phyloP scores from a whole-genome alignment of 78 protist genomes.

The Isochrysis galbana region DNA sequence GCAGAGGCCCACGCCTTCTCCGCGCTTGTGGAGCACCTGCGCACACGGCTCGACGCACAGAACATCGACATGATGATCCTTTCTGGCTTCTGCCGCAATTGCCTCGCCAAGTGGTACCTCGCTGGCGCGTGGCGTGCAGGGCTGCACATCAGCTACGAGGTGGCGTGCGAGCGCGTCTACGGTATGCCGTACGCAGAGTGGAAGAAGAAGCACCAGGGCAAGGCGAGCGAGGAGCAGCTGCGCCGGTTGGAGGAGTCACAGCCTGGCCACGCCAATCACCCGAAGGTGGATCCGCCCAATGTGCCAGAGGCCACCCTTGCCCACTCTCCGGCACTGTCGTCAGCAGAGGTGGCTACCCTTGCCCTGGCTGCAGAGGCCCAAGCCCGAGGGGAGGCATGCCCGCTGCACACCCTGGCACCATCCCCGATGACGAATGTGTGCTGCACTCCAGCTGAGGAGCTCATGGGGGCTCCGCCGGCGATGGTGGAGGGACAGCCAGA shows the following conservation, averaged over 20 bases:
- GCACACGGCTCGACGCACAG: conserved; percentile 14
- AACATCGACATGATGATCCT: conserved; percentile 49
- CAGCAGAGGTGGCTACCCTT: too few relatives aligned
- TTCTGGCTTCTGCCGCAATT: conserved; percentile 45
- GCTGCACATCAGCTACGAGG: not conserved
- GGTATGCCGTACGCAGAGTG: conserved; percentile 41
- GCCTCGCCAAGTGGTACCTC: conserved; percentile 34
- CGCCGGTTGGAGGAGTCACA: not conserved
- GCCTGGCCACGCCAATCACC: conserved; percentile 13
- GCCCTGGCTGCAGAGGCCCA: too few relatives aligned
- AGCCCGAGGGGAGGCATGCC: too few relatives aligned
- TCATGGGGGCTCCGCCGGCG: too few relatives aligned
- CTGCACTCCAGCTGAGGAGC: not conserved
- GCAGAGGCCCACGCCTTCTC: conserved; percentile 42
- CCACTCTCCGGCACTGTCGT: too few relatives aligned
- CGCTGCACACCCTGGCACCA: too few relatives aligned
- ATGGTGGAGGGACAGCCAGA: not conserved
- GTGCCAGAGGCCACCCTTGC: too few relatives aligned
- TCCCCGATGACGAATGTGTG: not conserved
- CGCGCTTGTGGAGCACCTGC: conserved; percentile 30
- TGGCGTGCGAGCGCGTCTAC: conserved; percentile 12
- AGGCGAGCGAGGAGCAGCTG: conserved; percentile 51
- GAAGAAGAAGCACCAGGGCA: conserved; percentile 25
- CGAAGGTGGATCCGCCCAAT: not conserved
- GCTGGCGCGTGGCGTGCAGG: not conserved